phyloP scores from a whole-genome alignment of 768 basidiomycete genomes.

The Candolleomyces eurysporus region DNA sequence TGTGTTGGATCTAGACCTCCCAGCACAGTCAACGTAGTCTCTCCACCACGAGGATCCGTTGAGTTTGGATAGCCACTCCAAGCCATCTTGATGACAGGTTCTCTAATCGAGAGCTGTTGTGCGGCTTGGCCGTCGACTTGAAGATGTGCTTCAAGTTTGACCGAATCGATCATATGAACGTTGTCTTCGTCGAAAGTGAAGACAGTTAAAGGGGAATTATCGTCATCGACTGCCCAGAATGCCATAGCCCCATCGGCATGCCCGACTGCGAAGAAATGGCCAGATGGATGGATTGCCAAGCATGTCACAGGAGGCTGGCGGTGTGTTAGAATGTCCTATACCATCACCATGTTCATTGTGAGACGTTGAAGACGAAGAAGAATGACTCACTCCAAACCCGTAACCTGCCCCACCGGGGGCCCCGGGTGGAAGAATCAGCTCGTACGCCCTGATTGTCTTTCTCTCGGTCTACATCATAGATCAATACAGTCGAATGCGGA shows the following conservation, averaged over 20 bases:
- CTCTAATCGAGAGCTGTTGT: constrained; percentile 33
- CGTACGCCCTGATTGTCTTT: constrained; percentile 58
- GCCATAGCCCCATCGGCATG: constrained; percentile 80
- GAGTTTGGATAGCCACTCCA: constrained; percentile 81
- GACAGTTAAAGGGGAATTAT: constrained; percentile 71
- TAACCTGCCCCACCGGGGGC: constrained; percentile 79
- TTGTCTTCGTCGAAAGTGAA: constrained; percentile 60
- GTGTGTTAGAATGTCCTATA: constrained; percentile 64
- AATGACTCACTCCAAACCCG: constrained; percentile 42
- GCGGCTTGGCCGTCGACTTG: constrained; percentile 17
- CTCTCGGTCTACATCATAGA: constrained; percentile 38
- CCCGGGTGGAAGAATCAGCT: constrained; percentile 71
- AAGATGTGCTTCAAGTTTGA: constrained; percentile 42
- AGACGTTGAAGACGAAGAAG: not conserved
- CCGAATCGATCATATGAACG: constrained; percentile 53
- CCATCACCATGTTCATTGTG: not conserved
- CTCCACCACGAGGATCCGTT: constrained; percentile 62
- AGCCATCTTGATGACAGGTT: constrained; percentile 83
- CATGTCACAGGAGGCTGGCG: constrained; percentile 70
- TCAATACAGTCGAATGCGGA: not conserved
- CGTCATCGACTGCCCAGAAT: constrained; percentile 81
- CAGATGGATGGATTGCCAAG: constrained; percentile 70
- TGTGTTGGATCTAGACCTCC: constrained; percentile 67
- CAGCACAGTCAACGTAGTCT: constrained; percentile 70
- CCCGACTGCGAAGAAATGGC: constrained; percentile 75